These are phyloP conservation scores for Naganishia friedmannii DNA, from an alignment of 768 basidiomycete species.

Conservation along the genomic window DNA sequence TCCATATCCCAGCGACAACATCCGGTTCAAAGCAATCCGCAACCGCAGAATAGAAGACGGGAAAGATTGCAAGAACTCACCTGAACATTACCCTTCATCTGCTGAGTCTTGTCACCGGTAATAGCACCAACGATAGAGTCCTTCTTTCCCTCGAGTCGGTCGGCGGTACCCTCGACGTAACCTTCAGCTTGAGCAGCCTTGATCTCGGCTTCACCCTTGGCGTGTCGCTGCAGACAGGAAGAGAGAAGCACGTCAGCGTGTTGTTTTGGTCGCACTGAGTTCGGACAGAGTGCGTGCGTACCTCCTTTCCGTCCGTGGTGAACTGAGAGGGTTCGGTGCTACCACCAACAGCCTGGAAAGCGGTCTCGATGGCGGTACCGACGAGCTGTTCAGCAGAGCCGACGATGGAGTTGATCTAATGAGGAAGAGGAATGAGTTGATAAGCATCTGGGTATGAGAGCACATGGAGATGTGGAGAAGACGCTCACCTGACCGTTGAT, in stretches of 20 bases:
- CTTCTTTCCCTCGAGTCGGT: constrained; percentile 49
- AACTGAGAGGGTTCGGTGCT: constrained; percentile 44
- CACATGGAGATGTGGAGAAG: neutral
- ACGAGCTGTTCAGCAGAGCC: constrained; percentile 48
- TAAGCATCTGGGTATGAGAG: too few relatives aligned
- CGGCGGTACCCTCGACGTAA: constrained; percentile 49
- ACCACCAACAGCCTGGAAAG: constrained; percentile 47
- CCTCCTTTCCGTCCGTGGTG: constrained; percentile 47
- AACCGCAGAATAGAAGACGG: neutral
- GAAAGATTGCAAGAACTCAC: constrained; percentile 11
- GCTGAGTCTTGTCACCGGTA: constrained; percentile 48
- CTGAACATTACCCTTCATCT: constrained; percentile 46
- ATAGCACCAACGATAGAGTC: constrained; percentile 49
- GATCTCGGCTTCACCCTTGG: constrained; percentile 51
- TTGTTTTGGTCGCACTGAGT: neutral
- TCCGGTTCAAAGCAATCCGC: neutral
- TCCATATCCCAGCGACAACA: too few relatives aligned
- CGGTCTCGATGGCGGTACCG: constrained; percentile 33
- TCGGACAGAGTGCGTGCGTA: neutral
- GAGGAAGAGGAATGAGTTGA: neutral
- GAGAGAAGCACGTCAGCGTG: neutral
- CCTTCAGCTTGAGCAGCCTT: constrained; percentile 49
- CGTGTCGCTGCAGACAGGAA: constrained; percentile 37
- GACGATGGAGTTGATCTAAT: constrained; percentile 49
- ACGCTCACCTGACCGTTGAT: constrained; percentile 45